Evolutionary conservation across 306 rosid species (phyloP), one percentile per base, ranked within the genome.

Genomic region (Sicyos baderoa): DNA sequence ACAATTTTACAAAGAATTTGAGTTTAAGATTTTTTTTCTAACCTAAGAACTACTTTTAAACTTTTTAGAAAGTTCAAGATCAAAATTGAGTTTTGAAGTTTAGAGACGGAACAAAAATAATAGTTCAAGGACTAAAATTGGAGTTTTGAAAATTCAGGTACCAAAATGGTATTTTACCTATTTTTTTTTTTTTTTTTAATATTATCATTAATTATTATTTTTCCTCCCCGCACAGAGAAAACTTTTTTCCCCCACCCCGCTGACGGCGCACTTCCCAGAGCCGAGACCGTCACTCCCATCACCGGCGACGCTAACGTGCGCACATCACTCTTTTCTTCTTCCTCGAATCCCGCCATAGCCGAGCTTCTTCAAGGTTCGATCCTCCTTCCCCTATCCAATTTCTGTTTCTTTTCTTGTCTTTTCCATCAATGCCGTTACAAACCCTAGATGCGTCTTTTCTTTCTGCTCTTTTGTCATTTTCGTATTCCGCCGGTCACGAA

Each of bases 281-380:
- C 76, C 49, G 68, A 29, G 4, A 71, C 75, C 75, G 80, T 76
- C 53, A 44, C 79, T 72, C 75, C 29, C 47, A 52, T 53, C 76
- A 40, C 81, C n/a, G 12, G 78, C 9, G 73, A 54, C 70, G 78
- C 83, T 83, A 76, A 79, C 86, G 84, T 83, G 85, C 86, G 85
- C 87, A 76, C 74, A 35, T 81, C 86, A 50, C 75, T 76, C 75
- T 25, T 74, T 63, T 18, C 54, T 65, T 65, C 75, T 63, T 42
- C 54, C 10, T 65, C 42, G 65, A 45, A 82, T 48, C 32, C 70
- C 82, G 76, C 72, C 48, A 52, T 54, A 54, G 56, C 75, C 67
- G 80, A 15, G 74, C 75, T 56, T 54, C 60, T 58, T 49, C 53
- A 65, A 73, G 76, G 72, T 79, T 13, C 73, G 16, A 18, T 88